A percentile compares a stretch with the other conserved stretches of the same genome.
These are phyloP conservation scores for Heritiera fomes DNA, from an alignment of 345 rosid genomes.

Conservation along the genomic window DNA sequence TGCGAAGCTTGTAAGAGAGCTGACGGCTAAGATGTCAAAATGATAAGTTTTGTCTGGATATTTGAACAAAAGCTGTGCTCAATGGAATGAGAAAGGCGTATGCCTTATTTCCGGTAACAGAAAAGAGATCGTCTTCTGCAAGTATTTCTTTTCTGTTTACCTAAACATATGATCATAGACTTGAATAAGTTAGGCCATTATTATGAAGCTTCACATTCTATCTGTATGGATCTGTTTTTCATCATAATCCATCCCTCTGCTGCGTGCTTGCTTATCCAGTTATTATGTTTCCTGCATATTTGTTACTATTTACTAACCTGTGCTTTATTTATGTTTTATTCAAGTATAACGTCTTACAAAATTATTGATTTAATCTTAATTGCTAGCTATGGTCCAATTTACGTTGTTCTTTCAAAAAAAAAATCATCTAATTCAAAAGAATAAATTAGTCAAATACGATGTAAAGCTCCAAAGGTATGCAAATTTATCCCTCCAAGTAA, in stretches of 20 bases:
- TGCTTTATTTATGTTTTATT: too few relatives aligned
- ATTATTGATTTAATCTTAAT: too few relatives aligned
- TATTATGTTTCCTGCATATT: too few relatives aligned
- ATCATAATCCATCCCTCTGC: not conserved
- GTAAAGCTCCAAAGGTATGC: too few relatives aligned
- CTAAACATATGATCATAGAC: not conserved
- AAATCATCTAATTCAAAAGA: too few relatives aligned
- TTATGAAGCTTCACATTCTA: not conserved
- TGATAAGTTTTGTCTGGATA: conserved; percentile 26
- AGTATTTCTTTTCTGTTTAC: not conserved
- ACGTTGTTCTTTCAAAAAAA: too few relatives aligned
- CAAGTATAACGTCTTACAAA: too few relatives aligned
- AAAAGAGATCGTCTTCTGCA: not conserved
- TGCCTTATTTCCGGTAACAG: not conserved
- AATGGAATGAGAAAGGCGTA: not conserved
- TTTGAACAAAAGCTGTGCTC: not conserved
- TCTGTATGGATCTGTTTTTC: not conserved
- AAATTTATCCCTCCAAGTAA: too few relatives aligned
- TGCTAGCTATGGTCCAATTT: too few relatives aligned
- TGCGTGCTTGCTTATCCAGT: not conserved
- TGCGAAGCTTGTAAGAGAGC: conserved; percentile 93
- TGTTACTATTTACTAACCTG: too few relatives aligned
- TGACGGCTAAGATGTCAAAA: conserved; percentile 86
- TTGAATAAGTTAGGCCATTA: not conserved
- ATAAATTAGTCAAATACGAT: too few relatives aligned